phyloP scores from a whole-genome alignment of 2,329 filamentous ascomycete species.

The Cercospora zeina region DNA sequence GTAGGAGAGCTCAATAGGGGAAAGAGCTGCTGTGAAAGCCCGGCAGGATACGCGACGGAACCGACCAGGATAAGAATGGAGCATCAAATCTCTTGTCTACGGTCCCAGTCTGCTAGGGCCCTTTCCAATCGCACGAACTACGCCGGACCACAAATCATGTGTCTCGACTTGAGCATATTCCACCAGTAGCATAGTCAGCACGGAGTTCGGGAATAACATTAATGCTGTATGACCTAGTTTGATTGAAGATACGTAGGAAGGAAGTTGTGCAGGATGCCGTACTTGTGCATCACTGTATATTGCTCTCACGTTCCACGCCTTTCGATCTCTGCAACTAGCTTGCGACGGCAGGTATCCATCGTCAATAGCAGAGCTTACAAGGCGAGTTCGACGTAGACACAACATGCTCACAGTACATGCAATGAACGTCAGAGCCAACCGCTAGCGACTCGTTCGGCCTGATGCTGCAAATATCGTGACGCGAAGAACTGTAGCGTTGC shows the following conservation, averaged over 20 bases:
- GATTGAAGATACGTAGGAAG: constrained; percentile 1
- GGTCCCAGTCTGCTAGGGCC: neutral
- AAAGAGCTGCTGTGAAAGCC: neutral
- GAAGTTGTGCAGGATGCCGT: neutral
- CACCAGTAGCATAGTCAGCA: neutral
- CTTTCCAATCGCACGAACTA: neutral
- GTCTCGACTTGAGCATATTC: neutral
- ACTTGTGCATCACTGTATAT: too few species aligned
- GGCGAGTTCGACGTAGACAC: too few species aligned
- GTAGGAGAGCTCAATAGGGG: constrained; percentile 15
- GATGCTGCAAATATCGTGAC: too few species aligned
- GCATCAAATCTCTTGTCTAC: neutral
- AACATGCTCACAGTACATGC: too few species aligned
- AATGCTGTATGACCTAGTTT: constrained; percentile 9
- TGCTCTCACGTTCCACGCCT: too few species aligned
- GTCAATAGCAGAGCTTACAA: neutral
- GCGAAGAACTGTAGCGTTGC: too few species aligned
- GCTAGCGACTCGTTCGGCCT: too few species aligned
- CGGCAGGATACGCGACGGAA: neutral
- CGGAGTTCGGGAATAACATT: neutral
- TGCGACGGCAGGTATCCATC: neutral
- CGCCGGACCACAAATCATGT: neutral
- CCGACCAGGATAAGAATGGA: neutral
- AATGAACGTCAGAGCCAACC: too few species aligned
- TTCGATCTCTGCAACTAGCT: neutral